Evolutionary conservation across 2,329 filamentous ascomycete genomes (phyloP).

Genomic region (Colletotrichum brevisporum): DNA sequence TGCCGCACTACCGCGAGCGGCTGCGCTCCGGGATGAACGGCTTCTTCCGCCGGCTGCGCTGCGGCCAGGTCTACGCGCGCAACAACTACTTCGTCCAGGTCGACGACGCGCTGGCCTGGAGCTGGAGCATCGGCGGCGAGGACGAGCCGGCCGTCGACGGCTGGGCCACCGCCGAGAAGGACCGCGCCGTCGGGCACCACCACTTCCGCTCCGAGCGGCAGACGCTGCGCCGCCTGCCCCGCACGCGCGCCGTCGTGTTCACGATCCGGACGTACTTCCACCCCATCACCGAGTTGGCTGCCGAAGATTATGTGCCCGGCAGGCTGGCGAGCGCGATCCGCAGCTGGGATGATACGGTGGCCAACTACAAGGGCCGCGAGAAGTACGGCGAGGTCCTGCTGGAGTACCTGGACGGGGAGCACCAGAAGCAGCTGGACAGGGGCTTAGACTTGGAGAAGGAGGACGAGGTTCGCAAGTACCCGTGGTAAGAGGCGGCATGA

Average conservation of each 20-base stretch:
- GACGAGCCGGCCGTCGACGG: constrained; percentile 74
- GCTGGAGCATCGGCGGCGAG: constrained; percentile 80
- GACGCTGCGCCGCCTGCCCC: constrained; percentile 74
- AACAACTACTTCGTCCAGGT: constrained; percentile 94
- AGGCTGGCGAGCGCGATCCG: constrained; percentile 82
- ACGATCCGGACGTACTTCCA: constrained; percentile 87
- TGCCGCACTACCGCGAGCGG: constrained; percentile 79
- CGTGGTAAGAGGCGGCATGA: constrained; percentile 56
- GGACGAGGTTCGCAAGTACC: constrained; percentile 73
- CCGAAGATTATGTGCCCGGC: constrained; percentile 84
- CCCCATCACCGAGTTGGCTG: constrained; percentile 75
- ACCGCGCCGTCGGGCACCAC: constrained; percentile 80
- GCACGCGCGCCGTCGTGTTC: constrained; percentile 74
- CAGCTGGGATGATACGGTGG: constrained; percentile 86
- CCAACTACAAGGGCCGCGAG: constrained; percentile 82
- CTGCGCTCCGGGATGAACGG: constrained; percentile 84
- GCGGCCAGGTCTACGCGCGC: constrained; percentile 73
- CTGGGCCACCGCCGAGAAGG: constrained; percentile 84
- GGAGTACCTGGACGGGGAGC: constrained; percentile 81
- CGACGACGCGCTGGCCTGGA: constrained; percentile 84
- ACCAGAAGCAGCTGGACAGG: constrained; percentile 78
- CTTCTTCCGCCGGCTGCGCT: constrained; percentile 81
- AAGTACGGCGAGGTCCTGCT: constrained; percentile 81
- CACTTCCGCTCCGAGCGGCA: constrained; percentile 85
- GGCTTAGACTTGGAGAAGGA: constrained; percentile 75